Evolutionary conservation across 352 stramenopile species (phyloP), one percentile per base, ranked within the genome.

Genomic region (Pythium dissotocum): DNA sequence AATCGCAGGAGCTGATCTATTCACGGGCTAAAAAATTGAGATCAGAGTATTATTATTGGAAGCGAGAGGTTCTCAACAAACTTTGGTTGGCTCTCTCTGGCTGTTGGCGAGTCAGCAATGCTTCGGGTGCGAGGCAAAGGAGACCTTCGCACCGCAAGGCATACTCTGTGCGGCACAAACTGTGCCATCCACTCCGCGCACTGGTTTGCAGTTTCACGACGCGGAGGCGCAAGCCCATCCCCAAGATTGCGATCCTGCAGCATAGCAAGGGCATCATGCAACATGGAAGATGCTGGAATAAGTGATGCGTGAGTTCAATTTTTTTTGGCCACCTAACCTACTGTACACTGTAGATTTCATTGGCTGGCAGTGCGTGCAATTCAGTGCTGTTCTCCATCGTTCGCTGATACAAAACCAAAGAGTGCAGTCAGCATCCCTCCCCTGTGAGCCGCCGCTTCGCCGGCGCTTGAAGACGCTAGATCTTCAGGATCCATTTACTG

Each of bases 231-330:
- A 8, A 18, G 44, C 6, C 44, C 44, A 52, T 52, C 44, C 44
- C 44, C 44, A 49, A 52, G 44, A 52, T 28, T 52, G 44, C 44
- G 44, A 52, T 52, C n/a, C 42, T 51, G 42, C 42, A 51, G 14
- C n/a, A n/a, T n/a, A n/a, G n/a, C n/a, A n/a, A 26, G 42, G 13
- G 14, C 42, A 51, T 42, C 36, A 42, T 42, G 36, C 36, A 42
- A 42, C 4, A 3, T 14, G 36, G 6, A 14, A 3, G 36, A 42
- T 42, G 36, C 36, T 13, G 36, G 36, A 42, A 42, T 42, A 42
- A 42, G 36, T 42, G 36, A 6, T 6, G 36, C 2, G 10, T 16
- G 6, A 42, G 36, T 42, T 16, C 36, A 10, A 10, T 13, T 2
- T 6, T 42, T 42, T 13, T 42, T n/a, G n/a, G n/a, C n/a, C n/a